These are phyloP conservation scores for Boletus tomentosulus DNA, from an alignment of 768 basidiomycete species.

Conservation along the genomic window DNA sequence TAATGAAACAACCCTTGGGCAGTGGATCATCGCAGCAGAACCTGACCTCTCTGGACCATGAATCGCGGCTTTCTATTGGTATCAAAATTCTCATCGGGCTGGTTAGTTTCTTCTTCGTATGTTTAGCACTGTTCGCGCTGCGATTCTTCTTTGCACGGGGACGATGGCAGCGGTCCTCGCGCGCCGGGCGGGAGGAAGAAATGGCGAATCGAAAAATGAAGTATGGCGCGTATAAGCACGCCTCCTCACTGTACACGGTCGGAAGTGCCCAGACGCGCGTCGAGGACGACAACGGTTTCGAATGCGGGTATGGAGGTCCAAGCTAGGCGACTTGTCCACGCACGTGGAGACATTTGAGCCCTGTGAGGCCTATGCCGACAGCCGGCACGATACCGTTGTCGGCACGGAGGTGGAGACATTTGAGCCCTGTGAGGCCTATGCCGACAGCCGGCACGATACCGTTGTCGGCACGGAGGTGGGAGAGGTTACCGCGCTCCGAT, in stretches of 20 bases:
- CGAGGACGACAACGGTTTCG: slow-evolving; percentile 9
- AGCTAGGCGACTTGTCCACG: background rate
- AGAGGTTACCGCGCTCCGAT: slow-evolving; percentile 8
- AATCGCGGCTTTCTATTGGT: slow-evolving; percentile 50
- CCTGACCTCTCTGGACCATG: slow-evolving; percentile 11
- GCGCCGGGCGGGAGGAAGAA: slow-evolving; percentile 13
- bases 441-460: slow-evolving; percentile 26
- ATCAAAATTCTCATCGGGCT: slow-evolving; percentile 60
- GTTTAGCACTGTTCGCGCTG: slow-evolving; percentile 47
- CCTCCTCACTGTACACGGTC: slow-evolving; percentile 31
- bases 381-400: slow-evolving; percentile 29
- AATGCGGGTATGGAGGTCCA: slow-evolving; percentile 11
- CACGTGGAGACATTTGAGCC: slow-evolving; percentile 14
- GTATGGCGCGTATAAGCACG: slow-evolving; percentile 32
- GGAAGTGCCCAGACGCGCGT: slow-evolving; percentile 30
- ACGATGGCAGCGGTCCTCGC: slow-evolving; percentile 23
- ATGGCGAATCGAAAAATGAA: slow-evolving; percentile 10
- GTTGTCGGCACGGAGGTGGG: slow-evolving; percentile 26
- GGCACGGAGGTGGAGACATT: slow-evolving; percentile 25
- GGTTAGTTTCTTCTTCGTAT: slow-evolving; percentile 53
- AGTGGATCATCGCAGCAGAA: slow-evolving; percentile 10
- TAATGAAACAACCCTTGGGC: slow-evolving; percentile 57
- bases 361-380: slow-evolving; percentile 23
- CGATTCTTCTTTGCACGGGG: slow-evolving; percentile 49
- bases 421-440: slow-evolving; percentile 25